A percentile compares a stretch with the other conserved stretches of the same genome.
These are phyloP conservation scores for Niveomyces coronatus DNA, from an alignment of 2,329 filamentous ascomycete species.

Conservation along the genomic window DNA sequence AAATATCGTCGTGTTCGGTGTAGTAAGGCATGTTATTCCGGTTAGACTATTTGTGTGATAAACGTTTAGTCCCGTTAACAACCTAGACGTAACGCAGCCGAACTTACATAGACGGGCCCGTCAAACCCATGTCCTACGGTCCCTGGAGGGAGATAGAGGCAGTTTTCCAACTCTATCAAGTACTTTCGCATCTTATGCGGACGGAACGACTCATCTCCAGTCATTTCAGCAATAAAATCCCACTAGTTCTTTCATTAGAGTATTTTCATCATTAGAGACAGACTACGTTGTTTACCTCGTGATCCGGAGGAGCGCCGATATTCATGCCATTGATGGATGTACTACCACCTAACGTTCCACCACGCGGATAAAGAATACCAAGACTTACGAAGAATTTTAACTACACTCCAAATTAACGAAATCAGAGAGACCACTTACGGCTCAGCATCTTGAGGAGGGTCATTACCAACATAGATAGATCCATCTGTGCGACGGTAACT, in stretches of 20 bases:
- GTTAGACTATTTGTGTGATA: too few relatives aligned
- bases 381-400: too few relatives aligned
- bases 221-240: slow-evolving; percentile 24
- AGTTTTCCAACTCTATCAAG: slow-evolving; percentile 31
- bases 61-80: too few relatives aligned
- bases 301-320: slow-evolving; percentile 22
- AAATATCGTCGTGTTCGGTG: too few relatives aligned
- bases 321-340: slow-evolving; percentile 22
- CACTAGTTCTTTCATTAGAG: too few relatives aligned
- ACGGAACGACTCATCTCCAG: slow-evolving; percentile 30
- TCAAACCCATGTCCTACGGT: slow-evolving; percentile 30
- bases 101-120: slow-evolving; percentile 24
- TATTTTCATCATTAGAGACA: too few relatives aligned
- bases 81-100: background rate
- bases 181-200: slow-evolving; percentile 29
- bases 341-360: slow-evolving; percentile 14
- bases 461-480: slow-evolving; percentile 13
- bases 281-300: too few relatives aligned
- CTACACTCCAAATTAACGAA: background rate
- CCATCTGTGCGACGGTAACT: slow-evolving; percentile 14
- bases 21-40: too few relatives aligned
- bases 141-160: slow-evolving; percentile 26
- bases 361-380: slow-evolving; percentile 15
- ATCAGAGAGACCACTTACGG: slow-evolving; percentile 12
- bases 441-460: slow-evolving; percentile 22